Evolutionary conservation across 177 flowering plant species (phyloP).

Genomic region (Vitis hybrid): DNA sequence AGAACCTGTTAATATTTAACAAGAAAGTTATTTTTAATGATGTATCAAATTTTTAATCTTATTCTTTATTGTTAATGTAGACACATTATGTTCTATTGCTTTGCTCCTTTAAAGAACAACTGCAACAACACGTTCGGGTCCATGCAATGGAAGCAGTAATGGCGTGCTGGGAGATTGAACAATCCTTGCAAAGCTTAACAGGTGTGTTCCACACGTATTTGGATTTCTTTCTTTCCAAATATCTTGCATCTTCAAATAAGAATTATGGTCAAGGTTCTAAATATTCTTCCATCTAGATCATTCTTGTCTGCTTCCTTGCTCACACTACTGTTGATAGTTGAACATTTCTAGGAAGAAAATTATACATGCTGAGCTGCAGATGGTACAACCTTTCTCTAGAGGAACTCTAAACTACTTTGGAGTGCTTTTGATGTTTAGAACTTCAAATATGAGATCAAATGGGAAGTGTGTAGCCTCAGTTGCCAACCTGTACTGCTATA

Average conservation of each 20-base stretch:
- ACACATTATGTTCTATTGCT: slow-evolving; percentile 75
- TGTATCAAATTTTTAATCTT: not conserved
- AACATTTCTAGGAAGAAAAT: not conserved
- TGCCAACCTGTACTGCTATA: too few species aligned
- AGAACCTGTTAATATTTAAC: not conserved
- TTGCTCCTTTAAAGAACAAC: slow-evolving; percentile 73
- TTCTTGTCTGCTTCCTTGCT: not conserved
- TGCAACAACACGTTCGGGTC: slow-evolving; percentile 84
- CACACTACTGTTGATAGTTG: not conserved
- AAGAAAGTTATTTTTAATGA: not conserved
- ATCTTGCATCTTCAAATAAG: not conserved
- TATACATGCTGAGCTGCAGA: too few species aligned
- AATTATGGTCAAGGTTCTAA: not conserved
- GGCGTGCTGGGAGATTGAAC: slow-evolving; percentile 90
- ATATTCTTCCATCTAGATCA: not conserved
- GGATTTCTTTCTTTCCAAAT: not conserved
- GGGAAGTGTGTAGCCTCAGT: too few species aligned
- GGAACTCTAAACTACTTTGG: too few species aligned
- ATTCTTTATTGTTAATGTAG: slow-evolving; percentile 27
- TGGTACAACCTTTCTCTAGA: too few species aligned
- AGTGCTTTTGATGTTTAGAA: too few species aligned
- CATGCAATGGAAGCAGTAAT: slow-evolving; percentile 90
- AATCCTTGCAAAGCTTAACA: slow-evolving; percentile 74
- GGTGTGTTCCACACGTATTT: slow-evolving; percentile 28
- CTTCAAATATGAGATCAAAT: too few species aligned